phyloP scores from a whole-genome alignment of 768 basidiomycete genomes.

The Multifurca ochricompacta region DNA sequence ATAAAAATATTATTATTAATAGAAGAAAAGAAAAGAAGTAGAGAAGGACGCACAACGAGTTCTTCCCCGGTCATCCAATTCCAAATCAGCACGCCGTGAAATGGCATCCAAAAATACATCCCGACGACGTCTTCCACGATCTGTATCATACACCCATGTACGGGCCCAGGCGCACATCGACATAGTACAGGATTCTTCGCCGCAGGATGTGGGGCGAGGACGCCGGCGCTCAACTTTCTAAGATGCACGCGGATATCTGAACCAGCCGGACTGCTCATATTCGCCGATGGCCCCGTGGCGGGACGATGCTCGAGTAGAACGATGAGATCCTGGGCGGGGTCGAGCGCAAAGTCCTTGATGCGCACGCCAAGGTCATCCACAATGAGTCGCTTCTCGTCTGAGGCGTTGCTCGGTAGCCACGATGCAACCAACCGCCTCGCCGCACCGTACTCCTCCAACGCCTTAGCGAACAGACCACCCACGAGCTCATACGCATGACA shows the following conservation, averaged over 20 bases:
- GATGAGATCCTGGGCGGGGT: slow-evolving; percentile 55
- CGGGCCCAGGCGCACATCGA: slow-evolving; percentile 25
- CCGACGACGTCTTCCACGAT: slow-evolving; percentile 49
- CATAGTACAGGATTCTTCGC: slow-evolving; percentile 28
- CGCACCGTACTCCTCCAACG: slow-evolving; percentile 14
- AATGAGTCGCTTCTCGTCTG: slow-evolving; percentile 20
- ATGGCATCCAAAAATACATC: slow-evolving; percentile 34
- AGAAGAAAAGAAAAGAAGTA: neutral
- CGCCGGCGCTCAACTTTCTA: slow-evolving; percentile 34
- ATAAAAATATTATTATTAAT: neutral
- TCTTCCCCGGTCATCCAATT: slow-evolving; percentile 42
- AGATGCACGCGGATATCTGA: slow-evolving; percentile 33
- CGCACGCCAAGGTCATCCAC: slow-evolving; percentile 33
- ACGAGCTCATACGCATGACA: slow-evolving; percentile 56
- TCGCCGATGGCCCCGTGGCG: neutral
- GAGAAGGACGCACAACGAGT: slow-evolving; percentile 36
- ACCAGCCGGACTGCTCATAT: neutral
- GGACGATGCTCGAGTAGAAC: slow-evolving; percentile 31
- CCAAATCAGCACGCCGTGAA: slow-evolving; percentile 38
- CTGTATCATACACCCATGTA: slow-evolving; percentile 36
- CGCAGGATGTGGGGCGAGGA: slow-evolving; percentile 34
- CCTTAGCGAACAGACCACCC: slow-evolving; percentile 42
- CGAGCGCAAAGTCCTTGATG: slow-evolving; percentile 54
- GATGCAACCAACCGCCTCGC: slow-evolving; percentile 23
- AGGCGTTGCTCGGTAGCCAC: slow-evolving; percentile 23